Evolutionary conservation across 768 basidiomycete genomes (phyloP).

Genomic region (Suillus americanus): DNA sequence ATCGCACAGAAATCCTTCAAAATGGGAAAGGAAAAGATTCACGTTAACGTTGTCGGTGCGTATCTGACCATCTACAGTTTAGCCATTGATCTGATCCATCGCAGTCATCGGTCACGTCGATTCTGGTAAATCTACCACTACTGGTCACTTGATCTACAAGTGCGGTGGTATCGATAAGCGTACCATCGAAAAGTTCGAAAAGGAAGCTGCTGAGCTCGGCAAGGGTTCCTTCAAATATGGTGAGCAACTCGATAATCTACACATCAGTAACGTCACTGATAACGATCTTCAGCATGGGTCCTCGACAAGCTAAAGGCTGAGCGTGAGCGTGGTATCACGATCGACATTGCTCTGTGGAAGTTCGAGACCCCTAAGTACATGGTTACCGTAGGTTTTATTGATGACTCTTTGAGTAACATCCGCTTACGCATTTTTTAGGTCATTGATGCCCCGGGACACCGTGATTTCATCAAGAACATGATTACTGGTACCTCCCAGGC

Average conservation of each 20-base stretch:
- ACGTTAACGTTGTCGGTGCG: conserved; percentile 97
- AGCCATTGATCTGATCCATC: conserved; percentile 32
- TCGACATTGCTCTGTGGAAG: conserved; percentile 99
- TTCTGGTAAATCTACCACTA: conserved; percentile 99
- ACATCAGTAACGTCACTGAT: conserved; percentile 23
- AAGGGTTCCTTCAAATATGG: conserved; percentile 99
- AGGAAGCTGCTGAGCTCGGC: conserved; percentile 99
- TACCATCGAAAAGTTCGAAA: conserved; percentile 99
- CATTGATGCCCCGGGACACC: conserved; percentile 99
- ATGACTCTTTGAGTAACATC: too few species aligned
- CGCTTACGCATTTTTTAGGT: conserved; percentile 51
- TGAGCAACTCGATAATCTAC: conserved; percentile 37
- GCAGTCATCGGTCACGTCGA: conserved; percentile 98
- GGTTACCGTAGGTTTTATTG: conserved; percentile 69
- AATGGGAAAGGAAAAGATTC: conserved; percentile 96
- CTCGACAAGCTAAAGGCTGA: conserved; percentile 99
- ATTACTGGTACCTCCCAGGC: conserved; percentile 99
- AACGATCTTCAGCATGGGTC: conserved; percentile 80
- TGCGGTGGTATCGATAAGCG: conserved; percentile 99
- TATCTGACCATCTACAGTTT: conserved; percentile 31
- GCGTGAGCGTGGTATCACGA: conserved; percentile 99
- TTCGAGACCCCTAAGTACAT: conserved; percentile 99
- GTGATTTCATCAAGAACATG: conserved; percentile 99
- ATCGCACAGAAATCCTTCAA: conserved; percentile 50
- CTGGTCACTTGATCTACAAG: conserved; percentile 99